Evolutionary conservation across 2,329 filamentous ascomycete species (phyloP), one percentile per base, ranked within the genome.

Genomic region (Trichoderma atrobrunneum): DNA sequence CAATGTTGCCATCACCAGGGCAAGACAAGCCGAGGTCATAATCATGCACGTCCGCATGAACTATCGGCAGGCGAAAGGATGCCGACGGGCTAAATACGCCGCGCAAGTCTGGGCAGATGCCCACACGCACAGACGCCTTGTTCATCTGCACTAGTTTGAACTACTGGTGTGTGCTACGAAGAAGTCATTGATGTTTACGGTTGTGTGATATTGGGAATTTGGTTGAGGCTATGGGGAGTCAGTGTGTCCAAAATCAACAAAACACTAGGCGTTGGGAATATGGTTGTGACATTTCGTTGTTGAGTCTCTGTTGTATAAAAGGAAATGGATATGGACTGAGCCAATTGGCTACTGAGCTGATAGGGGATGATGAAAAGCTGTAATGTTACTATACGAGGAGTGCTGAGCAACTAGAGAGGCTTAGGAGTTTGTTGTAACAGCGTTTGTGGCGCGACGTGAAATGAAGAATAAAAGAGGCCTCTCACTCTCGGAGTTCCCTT

Each of bases 1-100:
- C 3, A 85, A 85, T 18, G 85, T 87, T 0, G 84, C 84, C 0
- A 78, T 86, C 8, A 86, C 84, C 0, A 78, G 85, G 3, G 84
- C 84, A 0, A 77, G 82, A 3, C 82, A 85, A 59, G 84, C 82
- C 0, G 85, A 87, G 69, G 76, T 86, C 12, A 80, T 86, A 5
- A 12, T 87, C 12, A 85, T 86, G 83, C 79, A 85, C 59, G 76
- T 77, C 0, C 43, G 73, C 0, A 83, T 85, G 81, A 79, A 77
- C 1, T 75, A 56, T n/a, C 32, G 73, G 32, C 70, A 75, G 28
- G 18, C 57, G 1, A 65, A 68, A 6, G 74, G 76, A 2, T 62
- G 24, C 8, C 68, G 76, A 16, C 74, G 71, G 11, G 75, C 79
- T 0, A 59, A 75, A 2, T 80, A 77, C 62, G 75, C 76, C 1